A percentile compares a stretch with the other conserved stretches of the same genome.
Conservation (phyloP, 495 filamentous ascomycete species). For the Oleoguttula mirabilis region DNA sequence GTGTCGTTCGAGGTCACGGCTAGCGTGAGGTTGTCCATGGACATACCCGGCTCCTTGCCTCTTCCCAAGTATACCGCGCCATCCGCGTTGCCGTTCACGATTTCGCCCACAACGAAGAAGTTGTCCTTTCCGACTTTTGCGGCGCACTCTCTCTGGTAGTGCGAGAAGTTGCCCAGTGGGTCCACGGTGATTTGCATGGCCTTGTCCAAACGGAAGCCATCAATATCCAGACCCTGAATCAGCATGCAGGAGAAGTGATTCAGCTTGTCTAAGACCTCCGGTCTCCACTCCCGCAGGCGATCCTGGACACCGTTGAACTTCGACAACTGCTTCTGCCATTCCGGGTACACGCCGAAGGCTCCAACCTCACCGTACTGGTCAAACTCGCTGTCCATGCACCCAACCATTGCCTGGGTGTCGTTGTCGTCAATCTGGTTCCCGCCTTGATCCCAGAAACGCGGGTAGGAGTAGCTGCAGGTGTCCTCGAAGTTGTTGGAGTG, state of each 20-base stretch:
- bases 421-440: constrained; percentile 41
- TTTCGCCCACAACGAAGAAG: constrained; percentile 39
- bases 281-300: constrained; percentile 59
- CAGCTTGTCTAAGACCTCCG: constrained; percentile 46
- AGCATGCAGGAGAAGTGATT: constrained; percentile 55
- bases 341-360: constrained; percentile 33
- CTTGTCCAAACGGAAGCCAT: constrained; percentile 41
- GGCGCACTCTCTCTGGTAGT: constrained; percentile 34
- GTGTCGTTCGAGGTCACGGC: constrained; percentile 28
- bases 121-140: constrained; percentile 34
- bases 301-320: constrained; percentile 69
- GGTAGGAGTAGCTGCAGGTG: constrained; percentile 47
- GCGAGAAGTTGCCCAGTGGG: constrained; percentile 35
- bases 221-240: constrained; percentile 41
- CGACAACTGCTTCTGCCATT: constrained; percentile 53
- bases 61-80: constrained; percentile 57
- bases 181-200: constrained; percentile 38
- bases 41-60: constrained; percentile 46
- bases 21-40: constrained; percentile 35
- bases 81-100: constrained; percentile 49
- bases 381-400: constrained; percentile 60
- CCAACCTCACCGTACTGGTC: constrained; percentile 41
- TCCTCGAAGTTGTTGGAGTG: constrained; percentile 46
- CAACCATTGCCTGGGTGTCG: constrained; percentile 36
- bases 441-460: constrained; percentile 55